A percentile compares a stretch with the other conserved stretches of the same genome.
phyloP scores from a whole-genome alignment of 495 filamentous ascomycete genomes.

The Symbiotaphrina buchneri region DNA sequence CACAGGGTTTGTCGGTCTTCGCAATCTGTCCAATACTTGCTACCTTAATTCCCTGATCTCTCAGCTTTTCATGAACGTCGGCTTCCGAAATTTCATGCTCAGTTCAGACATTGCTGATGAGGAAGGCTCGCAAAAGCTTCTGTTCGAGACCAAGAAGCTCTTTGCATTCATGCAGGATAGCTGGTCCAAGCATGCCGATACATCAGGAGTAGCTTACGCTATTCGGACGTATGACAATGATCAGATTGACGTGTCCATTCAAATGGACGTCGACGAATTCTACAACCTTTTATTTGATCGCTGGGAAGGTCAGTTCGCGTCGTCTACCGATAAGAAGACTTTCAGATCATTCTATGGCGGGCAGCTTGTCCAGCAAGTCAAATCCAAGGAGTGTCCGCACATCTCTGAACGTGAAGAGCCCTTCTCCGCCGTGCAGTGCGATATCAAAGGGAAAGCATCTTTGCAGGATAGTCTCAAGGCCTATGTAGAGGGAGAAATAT shows the following conservation, averaged over 20 bases:
- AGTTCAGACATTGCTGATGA: constrained; percentile 30
- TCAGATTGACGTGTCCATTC: constrained; percentile 65
- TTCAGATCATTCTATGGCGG: constrained; percentile 82
- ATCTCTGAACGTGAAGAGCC: constrained; percentile 78
- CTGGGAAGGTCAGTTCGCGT: constrained; percentile 64
- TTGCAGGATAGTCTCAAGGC: constrained; percentile 77
- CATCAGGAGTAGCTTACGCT: constrained; percentile 43
- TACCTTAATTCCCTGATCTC: constrained; percentile 92
- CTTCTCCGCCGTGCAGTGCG: constrained; percentile 91
- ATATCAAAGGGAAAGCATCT: constrained; percentile 77
- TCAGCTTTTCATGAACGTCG: constrained; percentile 90
- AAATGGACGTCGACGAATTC: constrained; percentile 98
- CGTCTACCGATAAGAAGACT: constrained; percentile 39
- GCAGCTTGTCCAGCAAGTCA: constrained; percentile 82
- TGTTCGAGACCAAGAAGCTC: constrained; percentile 54
- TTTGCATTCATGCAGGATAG: constrained; percentile 77
- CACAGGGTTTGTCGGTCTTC: constrained; percentile 62
- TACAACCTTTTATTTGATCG: constrained; percentile 84
- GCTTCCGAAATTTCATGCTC: constrained; percentile 73
- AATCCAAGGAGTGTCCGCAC: constrained; percentile 82
- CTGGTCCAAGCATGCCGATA: constrained; percentile 46
- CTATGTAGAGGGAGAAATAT: constrained; percentile 87
- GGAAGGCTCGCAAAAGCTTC: constrained; percentile 35
- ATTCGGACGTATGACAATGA: constrained; percentile 70
- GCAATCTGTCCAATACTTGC: constrained; percentile 88